Evolutionary conservation across 78 protist genomes (phyloP).

Genomic region (Diacronema lutheri): DNA sequence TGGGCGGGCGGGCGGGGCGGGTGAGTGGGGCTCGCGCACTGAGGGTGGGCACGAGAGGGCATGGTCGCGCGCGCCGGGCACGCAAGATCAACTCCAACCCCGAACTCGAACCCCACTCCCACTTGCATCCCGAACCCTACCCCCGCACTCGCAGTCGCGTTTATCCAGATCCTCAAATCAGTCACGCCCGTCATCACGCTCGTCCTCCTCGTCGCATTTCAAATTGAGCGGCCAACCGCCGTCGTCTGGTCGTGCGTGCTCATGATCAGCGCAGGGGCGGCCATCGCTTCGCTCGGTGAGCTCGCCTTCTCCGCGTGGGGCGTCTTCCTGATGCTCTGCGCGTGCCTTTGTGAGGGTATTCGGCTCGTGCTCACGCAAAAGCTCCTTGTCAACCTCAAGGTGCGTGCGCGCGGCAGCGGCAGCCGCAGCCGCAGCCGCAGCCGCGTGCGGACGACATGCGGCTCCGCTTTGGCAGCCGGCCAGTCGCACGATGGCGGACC

Average conservation of each 20-base stretch:
- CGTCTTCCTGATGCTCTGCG: not conserved
- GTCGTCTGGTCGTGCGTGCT: not conserved
- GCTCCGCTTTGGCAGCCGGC: too few species aligned
- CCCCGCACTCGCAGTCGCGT: too few species aligned
- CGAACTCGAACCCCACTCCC: too few species aligned
- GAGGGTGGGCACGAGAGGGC: too few species aligned
- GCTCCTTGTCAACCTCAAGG: slow-evolving; percentile 20
- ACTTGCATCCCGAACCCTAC: too few species aligned
- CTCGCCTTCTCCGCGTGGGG: not conserved
- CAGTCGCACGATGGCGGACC: too few species aligned
- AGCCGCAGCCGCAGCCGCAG: not conserved
- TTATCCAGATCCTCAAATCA: slow-evolving; percentile 40
- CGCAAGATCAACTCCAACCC: too few species aligned
- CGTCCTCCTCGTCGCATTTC: not conserved
- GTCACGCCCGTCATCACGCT: slow-evolving; percentile 13
- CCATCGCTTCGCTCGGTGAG: slow-evolving; percentile 5
- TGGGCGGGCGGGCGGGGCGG: too few species aligned
- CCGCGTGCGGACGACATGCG: too few species aligned
- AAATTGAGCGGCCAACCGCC: slow-evolving; percentile 5
- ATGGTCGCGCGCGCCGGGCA: too few species aligned
- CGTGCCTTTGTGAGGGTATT: slow-evolving; percentile 10
- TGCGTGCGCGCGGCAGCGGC: not conserved
- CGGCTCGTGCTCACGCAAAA: slow-evolving; percentile 40
- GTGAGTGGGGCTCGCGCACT: too few species aligned
- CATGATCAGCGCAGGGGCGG: slow-evolving; percentile 3